Evolutionary conservation across 2,329 filamentous ascomycete species (phyloP), one percentile per base, ranked within the genome.

Genomic region (Lasiodiplodia hormozganensis): DNA sequence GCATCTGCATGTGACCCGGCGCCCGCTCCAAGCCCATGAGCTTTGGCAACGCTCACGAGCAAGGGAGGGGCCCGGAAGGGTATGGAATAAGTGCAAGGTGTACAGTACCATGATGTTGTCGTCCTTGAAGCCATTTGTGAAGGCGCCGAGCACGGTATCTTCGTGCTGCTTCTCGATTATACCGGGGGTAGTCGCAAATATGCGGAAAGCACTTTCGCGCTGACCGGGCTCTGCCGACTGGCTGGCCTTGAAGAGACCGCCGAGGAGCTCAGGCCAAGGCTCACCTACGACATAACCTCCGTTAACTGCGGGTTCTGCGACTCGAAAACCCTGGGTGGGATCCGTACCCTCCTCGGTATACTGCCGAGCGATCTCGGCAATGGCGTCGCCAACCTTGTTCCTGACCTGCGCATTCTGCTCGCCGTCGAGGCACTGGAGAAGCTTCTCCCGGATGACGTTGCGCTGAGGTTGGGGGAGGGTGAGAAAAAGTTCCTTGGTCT

Each of bases 131-230:
- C 95, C 96, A 75, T 92, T 92, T 69, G 92, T 89, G 79, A 99
- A 99, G 16, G 96, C 94, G 71, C 89, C 87, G 52, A 95, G 85
- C 40, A 99, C 94, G n/a, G 92, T 89, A 71, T 94, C 92, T 79
- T 97, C 93, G 75, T 98, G 95, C 78, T 97, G 93, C 81, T 91
- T 95, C 82, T 97, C 94, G 75, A 99, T 98, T 74, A 99, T 95
- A 38, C 92, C 92, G 4, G 96, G 96, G 0, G 95, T 98, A 1
- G 94, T 95, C 54, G 94, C 91, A 79, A 99, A 97, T 75, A 99
- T 96, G 71, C 96, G 89, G 83, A 96, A 99, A 21, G 96, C 93
- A 58, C 91, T 93, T 82, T 98, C 96, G 71, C 96, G 90, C 82
- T 96, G 92, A 72, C 91, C 91, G 36, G 92, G 82, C 70, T 97